Percentiles rank a stretch among this genome's conserved stretches.
phyloP scores from a whole-genome alignment of 192 early-diverging fungal genomes.

The Backusella mclennaniae region DNA sequence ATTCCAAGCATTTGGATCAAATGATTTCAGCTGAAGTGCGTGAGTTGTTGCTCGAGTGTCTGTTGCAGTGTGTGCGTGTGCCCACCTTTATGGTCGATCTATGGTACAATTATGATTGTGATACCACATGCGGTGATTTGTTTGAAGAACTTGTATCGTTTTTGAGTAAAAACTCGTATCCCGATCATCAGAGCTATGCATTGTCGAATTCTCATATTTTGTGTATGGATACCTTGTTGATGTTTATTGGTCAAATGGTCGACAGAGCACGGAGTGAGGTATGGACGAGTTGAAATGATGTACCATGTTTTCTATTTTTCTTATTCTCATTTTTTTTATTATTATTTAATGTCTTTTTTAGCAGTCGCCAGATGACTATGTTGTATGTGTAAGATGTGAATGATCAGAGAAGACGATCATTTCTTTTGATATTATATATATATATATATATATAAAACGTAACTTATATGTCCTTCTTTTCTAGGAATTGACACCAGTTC shows the following conservation, averaged over 20 bases:
- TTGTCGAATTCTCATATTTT: constrained; percentile 62
- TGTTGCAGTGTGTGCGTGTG: constrained; percentile 71
- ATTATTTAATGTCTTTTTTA: not conserved
- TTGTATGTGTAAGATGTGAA: constrained; percentile 19
- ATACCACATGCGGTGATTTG: constrained; percentile 76
- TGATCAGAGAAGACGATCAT: not conserved
- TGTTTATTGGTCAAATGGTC: constrained; percentile 70
- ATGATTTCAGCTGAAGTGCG: constrained; percentile 74
- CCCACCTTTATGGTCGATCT: constrained; percentile 82
- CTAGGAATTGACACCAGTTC: constrained; percentile 11
- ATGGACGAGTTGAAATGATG: not conserved
- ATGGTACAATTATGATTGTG: constrained; percentile 95
- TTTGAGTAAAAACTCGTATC: constrained; percentile 75
- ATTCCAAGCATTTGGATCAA: constrained; percentile 19
- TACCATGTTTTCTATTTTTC: not conserved
- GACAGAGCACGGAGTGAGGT: constrained; percentile 52
- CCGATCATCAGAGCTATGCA: constrained; percentile 67
- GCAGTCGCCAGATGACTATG: constrained; percentile 22
- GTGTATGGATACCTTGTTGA: constrained; percentile 70
- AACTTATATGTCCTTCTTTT: too few species aligned
- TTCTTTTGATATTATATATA: too few species aligned
- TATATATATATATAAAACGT: too few species aligned
- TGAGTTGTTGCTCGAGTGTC: constrained; percentile 80
- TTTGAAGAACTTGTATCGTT: constrained; percentile 86
- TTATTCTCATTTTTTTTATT: not conserved